A percentile compares a stretch with the other conserved stretches of the same genome.
These are phyloP conservation scores for Madurella mycetomatis DNA, from an alignment of 2,329 filamentous ascomycete genomes.

Conservation along the genomic window DNA sequence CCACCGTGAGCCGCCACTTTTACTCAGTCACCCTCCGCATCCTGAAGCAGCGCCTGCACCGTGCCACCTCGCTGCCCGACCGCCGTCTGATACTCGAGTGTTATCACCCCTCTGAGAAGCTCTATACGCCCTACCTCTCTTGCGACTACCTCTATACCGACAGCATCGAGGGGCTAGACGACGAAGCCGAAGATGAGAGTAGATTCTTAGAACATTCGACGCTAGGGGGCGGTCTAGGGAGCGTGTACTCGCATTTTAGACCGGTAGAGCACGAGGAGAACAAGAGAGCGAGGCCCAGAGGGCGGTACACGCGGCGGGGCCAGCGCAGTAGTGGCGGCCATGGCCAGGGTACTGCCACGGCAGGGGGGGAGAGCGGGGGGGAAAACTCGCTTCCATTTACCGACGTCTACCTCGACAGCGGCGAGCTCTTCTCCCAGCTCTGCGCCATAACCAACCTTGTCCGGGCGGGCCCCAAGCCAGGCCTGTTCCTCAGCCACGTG, in stretches of 20 bases:
- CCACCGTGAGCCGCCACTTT: slow-evolving; percentile 30
- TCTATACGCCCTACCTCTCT: slow-evolving; percentile 61
- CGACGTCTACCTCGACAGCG: slow-evolving; percentile 60
- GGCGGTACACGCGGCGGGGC: slow-evolving; percentile 32
- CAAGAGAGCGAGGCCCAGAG: slow-evolving; percentile 31
- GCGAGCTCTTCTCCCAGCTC: slow-evolving; percentile 71
- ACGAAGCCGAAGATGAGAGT: slow-evolving; percentile 28
- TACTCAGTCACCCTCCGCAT: slow-evolving; percentile 28
- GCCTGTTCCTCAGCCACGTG: slow-evolving; percentile 60
- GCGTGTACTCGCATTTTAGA: slow-evolving; percentile 66
- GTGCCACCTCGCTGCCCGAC: slow-evolving; percentile 53
- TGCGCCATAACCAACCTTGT: slow-evolving; percentile 65
- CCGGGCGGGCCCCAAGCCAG: slow-evolving; percentile 56
- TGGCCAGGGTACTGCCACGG: not conserved
- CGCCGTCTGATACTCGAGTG: slow-evolving; percentile 73
- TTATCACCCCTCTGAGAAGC: slow-evolving; percentile 66
- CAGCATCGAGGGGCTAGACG: slow-evolving; percentile 43
- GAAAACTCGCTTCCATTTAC: slow-evolving; percentile 33
- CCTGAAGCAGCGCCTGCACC: slow-evolving; percentile 30
- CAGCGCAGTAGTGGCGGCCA: slow-evolving; percentile 3
- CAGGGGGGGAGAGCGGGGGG: slow-evolving; percentile 42
- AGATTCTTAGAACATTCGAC: not conserved
- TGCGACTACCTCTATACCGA: slow-evolving; percentile 65
- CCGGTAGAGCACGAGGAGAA: slow-evolving; percentile 57
- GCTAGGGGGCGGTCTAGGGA: slow-evolving; percentile 40